Evolutionary conservation across 164 flowering plant species (phyloP), one percentile per base, ranked within the genome.

Genomic region (Annona cherimola): DNA sequence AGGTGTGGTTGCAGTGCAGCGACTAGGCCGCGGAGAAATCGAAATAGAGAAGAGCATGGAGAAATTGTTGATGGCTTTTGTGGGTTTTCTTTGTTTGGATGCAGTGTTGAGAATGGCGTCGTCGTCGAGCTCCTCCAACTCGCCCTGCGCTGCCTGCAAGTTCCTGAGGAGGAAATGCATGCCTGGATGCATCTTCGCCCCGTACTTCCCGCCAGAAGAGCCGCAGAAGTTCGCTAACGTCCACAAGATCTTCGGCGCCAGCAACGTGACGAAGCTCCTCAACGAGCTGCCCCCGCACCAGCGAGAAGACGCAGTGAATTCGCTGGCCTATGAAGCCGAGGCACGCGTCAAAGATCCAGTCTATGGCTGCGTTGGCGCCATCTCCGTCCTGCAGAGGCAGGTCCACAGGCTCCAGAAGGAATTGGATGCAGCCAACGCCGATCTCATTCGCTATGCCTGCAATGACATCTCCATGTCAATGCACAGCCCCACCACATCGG

Each of bases 101-200:
- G 72, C 75, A 71, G 66, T 43, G n/a, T 54, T 4, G 87, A 26
- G 35, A 26, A 26, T 26, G 35, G 35, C 86, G 93, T 84, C 89
- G 67, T 84, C 89, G 7, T 81, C 83, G 76, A 81, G 83, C 79
- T 83, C 79, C 44, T 78, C 90, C 20, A 80, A 83, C 73, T 79
- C 93, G 14, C 91, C 94, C 2, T 89, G 94, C 72, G 94, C 94
- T 12, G 94, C 91, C 67, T 89, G 94, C 88, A 87, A 88, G 69
- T 86, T 85, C 82, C 65, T 89, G 60, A 76, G 91, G 73, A 76
- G 90, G 74, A 89, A 84, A 69, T 89, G 94, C 81, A 42, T 82
- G 71, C 82, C 84, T 0, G 88, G 79, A 8, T 89, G 94, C 83
- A 76, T 85, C 1, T 87, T 89, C 64, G 84, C 91, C 11, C 91